phyloP scores from a whole-genome alignment of 2,329 filamentous ascomycete genomes.

The Penicillium sp. region DNA sequence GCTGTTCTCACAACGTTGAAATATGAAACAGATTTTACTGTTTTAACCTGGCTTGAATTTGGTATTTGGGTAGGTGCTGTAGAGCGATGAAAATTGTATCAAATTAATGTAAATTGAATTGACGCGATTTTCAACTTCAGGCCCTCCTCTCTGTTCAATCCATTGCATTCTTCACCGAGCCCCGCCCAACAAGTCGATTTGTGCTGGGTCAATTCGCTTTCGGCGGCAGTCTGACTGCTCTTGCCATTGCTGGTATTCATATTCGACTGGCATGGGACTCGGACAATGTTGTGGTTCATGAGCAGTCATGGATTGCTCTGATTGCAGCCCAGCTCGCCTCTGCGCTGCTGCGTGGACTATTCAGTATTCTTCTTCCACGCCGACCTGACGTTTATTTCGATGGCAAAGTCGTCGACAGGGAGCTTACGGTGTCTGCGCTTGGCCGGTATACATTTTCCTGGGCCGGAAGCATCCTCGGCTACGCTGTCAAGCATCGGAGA shows the following conservation, averaged over 20 bases:
- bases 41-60: constrained; percentile 63
- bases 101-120: background rate
- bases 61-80: constrained; percentile 62
- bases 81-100: background rate
- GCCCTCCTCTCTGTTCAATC: constrained; percentile 37
- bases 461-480: constrained; percentile 57
- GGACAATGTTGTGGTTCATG: constrained; percentile 2
- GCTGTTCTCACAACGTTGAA: constrained; percentile 56
- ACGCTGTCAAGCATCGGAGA: constrained; percentile 59
- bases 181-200: constrained; percentile 37
- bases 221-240: constrained; percentile 30
- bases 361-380: constrained; percentile 61
- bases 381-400: constrained; percentile 67
- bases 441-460: constrained; percentile 68
- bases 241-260: constrained; percentile 26
- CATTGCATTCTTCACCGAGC: constrained; percentile 37
- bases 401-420: constrained; percentile 62
- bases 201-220: constrained; percentile 35
- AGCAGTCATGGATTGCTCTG: constrained; percentile 45
- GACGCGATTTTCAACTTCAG: constrained; percentile 21
- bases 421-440: constrained; percentile 63
- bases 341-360: constrained; percentile 30
- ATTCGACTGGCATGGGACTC: constrained; percentile 37
- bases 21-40: constrained; percentile 36
- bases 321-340: constrained; percentile 53